Base-by-base conservation (phyloP, 202 grass and related monocot species). In the Panicum virgatum region DNA sequence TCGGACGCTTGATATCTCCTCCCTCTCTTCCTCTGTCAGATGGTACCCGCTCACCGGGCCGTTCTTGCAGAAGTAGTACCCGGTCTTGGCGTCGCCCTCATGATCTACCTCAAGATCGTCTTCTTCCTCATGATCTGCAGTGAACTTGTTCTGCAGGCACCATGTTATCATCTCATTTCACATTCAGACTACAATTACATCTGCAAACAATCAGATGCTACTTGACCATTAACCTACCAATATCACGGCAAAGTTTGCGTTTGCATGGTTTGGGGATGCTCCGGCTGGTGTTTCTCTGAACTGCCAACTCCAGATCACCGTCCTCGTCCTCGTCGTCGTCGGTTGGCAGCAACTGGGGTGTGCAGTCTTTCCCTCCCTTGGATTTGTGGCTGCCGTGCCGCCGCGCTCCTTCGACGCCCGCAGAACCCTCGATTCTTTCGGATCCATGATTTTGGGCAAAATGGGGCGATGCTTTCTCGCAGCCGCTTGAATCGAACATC, bases 21-120 rank as follows among this genome's bases (percentile, higher is more conserved):
- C 85, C 72, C 7, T 87, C 4, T 82, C 85, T 45, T 82, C 44
- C 23, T 77, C 64, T 2, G 54, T 82, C 63, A 87, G 79, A 44
- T 77, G 85, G 72, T 71, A 82, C 9, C 65, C 66, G 37, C 54
- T 72, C 34, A 87, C 65, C 19, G 85, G 85, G 2, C 85, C 85
- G 3, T 82, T 72, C 25, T 82, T 87, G 85, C 79, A 82, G 85
- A 87, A 87, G 85, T 63, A 87, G 56, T 87, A 82, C 40, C 79
- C 56, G 1, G 25, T 27, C 44, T 70, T 43, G 0, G 43, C 2
- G 18, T 14, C 30, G n/a, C 16, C 42, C 6, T 51, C 25, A 0
- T 66, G 36, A 7, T 75, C 38, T 23, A 68, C 12, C 11, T 76
- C 79, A 70, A 37, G 0, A 71, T 38, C 50, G 14, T 46, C 61